phyloP scores from a whole-genome alignment of 352 stramenopile species.

The Pythium brassicae region DNA sequence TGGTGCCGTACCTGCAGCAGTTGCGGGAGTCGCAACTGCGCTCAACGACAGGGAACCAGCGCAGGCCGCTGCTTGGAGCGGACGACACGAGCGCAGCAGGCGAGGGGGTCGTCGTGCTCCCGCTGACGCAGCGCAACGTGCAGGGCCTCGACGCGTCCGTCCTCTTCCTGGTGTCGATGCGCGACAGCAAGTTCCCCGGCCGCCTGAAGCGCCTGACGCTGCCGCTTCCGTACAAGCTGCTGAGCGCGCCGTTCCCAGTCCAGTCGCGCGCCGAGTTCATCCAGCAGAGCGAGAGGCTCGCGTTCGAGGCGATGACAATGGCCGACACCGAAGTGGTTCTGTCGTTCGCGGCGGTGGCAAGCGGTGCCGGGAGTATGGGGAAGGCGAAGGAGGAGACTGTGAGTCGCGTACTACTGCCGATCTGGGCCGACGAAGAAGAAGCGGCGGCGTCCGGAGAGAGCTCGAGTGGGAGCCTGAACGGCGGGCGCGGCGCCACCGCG shows the following conservation, averaged over 20 bases:
- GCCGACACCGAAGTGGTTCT: constrained; percentile 33
- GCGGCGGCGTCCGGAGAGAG: not conserved
- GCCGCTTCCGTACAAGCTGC: constrained; percentile 44
- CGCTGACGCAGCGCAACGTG: constrained; percentile 35
- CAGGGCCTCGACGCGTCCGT: constrained; percentile 26
- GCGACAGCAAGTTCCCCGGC: constrained; percentile 73
- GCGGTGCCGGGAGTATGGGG: not conserved
- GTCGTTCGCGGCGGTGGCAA: constrained; percentile 40
- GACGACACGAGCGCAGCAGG: constrained; percentile 3
- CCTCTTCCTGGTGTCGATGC: constrained; percentile 66
- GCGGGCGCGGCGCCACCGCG: not conserved
- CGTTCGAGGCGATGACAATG: constrained; percentile 35
- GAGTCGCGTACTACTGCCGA: constrained; percentile 26
- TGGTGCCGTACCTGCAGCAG: constrained; percentile 69
- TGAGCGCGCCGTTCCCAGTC: constrained; percentile 48
- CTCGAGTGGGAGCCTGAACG: not conserved
- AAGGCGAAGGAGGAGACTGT: constrained; percentile 19
- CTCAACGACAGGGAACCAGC: constrained; percentile 8
- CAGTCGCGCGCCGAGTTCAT: constrained; percentile 57
- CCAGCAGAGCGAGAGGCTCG: constrained; percentile 36
- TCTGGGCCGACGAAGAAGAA: constrained; percentile 17
- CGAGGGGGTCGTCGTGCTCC: constrained; percentile 38
- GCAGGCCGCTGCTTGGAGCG: not conserved
- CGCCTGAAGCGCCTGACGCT: constrained; percentile 66
- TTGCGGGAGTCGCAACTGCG: constrained; percentile 33